These are phyloP conservation scores for Hsuehochloa calcarea DNA, from an alignment of 176 grass and related monocot genomes.

Conservation along the genomic window DNA sequence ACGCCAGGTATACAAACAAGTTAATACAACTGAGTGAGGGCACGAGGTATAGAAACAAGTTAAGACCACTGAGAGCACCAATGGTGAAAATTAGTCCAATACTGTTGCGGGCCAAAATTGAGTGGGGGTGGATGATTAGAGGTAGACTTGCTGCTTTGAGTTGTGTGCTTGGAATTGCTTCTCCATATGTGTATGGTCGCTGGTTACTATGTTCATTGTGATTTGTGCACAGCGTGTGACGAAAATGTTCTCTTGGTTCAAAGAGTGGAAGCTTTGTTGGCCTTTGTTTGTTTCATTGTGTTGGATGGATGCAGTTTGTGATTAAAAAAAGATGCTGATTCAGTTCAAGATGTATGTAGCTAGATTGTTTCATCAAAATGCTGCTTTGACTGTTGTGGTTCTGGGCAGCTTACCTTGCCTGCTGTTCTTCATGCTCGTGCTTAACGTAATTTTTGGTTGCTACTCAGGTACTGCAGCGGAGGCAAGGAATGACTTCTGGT, in stretches of 20 bases:
- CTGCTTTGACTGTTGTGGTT: not conserved
- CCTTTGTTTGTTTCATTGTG: not conserved
- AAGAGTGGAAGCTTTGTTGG: not conserved
- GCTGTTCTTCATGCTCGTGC: not conserved
- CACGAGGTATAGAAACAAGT: no score
- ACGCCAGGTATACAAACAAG: no score
- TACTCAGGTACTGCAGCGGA: conserved; percentile 75
- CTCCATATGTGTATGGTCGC: not conserved
- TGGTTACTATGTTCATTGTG: not conserved
- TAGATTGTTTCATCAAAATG: not conserved
- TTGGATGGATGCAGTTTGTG: not conserved
- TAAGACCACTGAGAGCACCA: no score
- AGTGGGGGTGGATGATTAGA: not conserved
- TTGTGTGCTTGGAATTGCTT: not conserved
- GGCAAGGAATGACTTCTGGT: conserved; percentile 76
- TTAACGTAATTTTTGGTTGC: conserved; percentile 5
- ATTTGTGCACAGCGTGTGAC: not conserved
- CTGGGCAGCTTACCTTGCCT: not conserved
- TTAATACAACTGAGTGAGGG: no score
- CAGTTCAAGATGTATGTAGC: not conserved
- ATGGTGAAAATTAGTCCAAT: no score
- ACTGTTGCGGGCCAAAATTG: no score
- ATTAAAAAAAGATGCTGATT: not conserved
- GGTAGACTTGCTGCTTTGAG: not conserved
- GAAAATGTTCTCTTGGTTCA: not conserved